These are phyloP conservation scores for Tulasnella sp. DNA, from an alignment of 768 basidiomycete species.

Conservation along the genomic window DNA sequence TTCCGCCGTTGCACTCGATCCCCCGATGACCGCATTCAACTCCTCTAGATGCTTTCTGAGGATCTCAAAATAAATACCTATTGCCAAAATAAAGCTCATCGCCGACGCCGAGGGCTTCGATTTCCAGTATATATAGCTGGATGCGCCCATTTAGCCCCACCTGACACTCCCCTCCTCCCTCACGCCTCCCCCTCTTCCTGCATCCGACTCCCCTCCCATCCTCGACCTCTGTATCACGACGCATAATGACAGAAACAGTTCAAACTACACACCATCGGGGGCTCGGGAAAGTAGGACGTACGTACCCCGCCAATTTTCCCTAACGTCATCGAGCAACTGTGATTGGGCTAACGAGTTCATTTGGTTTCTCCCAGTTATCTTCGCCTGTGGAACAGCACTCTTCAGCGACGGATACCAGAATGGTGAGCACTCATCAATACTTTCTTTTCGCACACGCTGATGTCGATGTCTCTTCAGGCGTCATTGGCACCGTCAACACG, in stretches of 20 bases:
- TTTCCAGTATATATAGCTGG: too few species aligned
- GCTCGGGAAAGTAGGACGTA: neutral
- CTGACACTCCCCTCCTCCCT: neutral
- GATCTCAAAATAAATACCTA: neutral
- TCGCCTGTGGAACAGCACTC: conserved; percentile 63
- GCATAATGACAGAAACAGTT: neutral
- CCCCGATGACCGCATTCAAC: neutral
- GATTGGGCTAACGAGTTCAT: neutral
- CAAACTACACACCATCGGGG: neutral
- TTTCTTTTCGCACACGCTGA: neutral
- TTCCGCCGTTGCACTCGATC: neutral
- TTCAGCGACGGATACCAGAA: conserved; percentile 64
- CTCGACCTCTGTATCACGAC: neutral
- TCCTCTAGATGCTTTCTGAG: neutral
- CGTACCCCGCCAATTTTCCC: neutral
- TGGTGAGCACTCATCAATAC: neutral
- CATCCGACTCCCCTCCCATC: neutral
- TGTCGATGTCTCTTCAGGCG: neutral
- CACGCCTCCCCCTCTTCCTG: neutral
- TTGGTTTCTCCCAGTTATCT: neutral
- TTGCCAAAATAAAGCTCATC: too few species aligned
- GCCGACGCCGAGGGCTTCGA: too few species aligned
- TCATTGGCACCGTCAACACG: conserved; percentile 42
- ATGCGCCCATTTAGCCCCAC: neutral
- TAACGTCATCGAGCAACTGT: neutral